Evolutionary conservation across 495 filamentous ascomycete species (phyloP), one percentile per base, ranked within the genome.

Genomic region (Xanthoparmelia taractica): DNA sequence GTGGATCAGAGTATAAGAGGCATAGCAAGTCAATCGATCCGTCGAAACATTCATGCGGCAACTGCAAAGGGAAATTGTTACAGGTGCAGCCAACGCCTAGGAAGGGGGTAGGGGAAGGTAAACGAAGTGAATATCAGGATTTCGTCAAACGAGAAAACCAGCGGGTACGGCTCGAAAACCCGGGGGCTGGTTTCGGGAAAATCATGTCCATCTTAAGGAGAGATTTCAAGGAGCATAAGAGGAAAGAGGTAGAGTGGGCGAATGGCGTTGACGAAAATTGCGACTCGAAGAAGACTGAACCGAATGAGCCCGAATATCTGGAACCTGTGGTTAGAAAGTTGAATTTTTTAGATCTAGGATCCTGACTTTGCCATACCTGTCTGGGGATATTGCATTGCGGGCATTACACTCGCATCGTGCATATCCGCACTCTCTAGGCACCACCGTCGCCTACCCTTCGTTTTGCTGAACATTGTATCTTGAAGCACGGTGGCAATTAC

Each of bases 1-100:
- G 93, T 69, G 79, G 71, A 2, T 70, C 76, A 37, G 82, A 84
- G 69, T 93, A 85, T 69, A 86, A 89, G 65, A 80, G 92, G 6
- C 93, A 97, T 72, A 89, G 85, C 2, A 89, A 88, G 76, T 92
- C 87, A 64, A 85, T 97, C 52, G 82, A 96, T 69, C 77, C 86
- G 0, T 62, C 59, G 11, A 76, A 79, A 20, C 81, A 88, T 31
- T 77, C 77, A 11, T 97, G 94, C 74, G 89, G 90, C 5, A 68
- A 50, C 8, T 97, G 94, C 67, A 81, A 80, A 62, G 81, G 85
- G 1, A 63, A 69, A 17, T 70, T 98, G 65, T 73, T 84, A 68
- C 94, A 97, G 79, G 84, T 86, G 17, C 89, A 89, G 74, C 94
- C 94, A 0, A 80, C 80, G 59, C 91, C 90, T 18, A 77, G 88